phyloP scores from a whole-genome alignment of 148 eudicot genomes.

The Silene latifolia region DNA sequence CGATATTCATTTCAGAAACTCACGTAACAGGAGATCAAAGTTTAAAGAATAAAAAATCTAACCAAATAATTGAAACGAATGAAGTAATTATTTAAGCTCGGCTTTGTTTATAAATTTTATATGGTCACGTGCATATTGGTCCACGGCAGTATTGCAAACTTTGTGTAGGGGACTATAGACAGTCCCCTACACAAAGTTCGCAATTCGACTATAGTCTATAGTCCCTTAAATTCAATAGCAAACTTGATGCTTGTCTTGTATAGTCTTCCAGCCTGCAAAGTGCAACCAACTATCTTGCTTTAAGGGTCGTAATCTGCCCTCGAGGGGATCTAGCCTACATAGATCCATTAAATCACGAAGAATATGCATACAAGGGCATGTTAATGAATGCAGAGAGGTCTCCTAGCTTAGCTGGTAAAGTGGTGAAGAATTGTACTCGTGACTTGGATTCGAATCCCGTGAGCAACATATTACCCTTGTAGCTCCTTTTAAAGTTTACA shows the following conservation, averaged over 20 bases:
- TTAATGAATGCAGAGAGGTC: no score
- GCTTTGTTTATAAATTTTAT: no score
- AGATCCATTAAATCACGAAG: background rate
- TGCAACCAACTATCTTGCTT: background rate
- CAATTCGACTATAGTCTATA: no score
- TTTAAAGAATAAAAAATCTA: constrained; percentile 7
- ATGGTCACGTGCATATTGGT: no score
- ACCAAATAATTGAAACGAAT: no score
- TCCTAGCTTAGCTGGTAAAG: no score
- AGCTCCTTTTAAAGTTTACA: no score
- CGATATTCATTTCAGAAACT: constrained; percentile 20
- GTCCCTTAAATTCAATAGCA: background rate
- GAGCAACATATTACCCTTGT: no score
- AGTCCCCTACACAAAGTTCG: no score
- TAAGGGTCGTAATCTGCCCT: background rate
- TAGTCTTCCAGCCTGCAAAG: background rate
- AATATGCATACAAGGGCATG: background rate
- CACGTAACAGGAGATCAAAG: constrained; percentile 30
- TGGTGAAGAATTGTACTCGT: no score
- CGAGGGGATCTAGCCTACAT: background rate
- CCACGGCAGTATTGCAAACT: background rate
- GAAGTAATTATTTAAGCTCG: no score
- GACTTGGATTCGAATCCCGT: no score
- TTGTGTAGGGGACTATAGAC: background rate
- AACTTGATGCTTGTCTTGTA: background rate